Conservation (phyloP, 106 monocot species). For the Dendrobium chrysotoxum region DNA sequence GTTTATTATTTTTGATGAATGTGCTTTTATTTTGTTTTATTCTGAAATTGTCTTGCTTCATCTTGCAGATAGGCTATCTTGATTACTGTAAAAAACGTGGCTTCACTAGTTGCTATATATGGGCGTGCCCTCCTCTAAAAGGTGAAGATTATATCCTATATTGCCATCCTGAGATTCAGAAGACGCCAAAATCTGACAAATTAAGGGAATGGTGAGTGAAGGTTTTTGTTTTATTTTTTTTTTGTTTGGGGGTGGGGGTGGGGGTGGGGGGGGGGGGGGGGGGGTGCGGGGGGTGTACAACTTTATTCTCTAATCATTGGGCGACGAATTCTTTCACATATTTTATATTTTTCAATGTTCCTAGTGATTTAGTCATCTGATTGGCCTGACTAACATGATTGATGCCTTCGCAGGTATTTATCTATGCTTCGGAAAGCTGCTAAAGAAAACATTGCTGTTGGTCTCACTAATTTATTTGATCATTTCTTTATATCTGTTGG, state of each 20-base stretch:
- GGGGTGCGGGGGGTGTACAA: too few species aligned
- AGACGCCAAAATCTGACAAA: conserved; percentile 99
- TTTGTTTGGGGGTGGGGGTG: too few species aligned
- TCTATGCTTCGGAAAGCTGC: conserved; percentile 82
- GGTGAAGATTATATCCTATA: conserved; percentile 99
- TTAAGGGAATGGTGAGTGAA: conserved; percentile 75
- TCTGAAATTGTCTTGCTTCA: conserved; percentile 5
- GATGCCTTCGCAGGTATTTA: conserved; percentile 62
- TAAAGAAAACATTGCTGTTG: conserved; percentile 80
- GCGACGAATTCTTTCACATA: too few species aligned
- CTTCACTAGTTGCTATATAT: conserved; percentile 98
- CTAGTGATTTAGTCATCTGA: not conserved
- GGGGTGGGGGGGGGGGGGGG: too few species aligned
- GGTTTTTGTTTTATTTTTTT: not conserved
- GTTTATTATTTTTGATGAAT: not conserved
- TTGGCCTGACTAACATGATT: conserved; percentile 4
- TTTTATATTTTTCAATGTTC: not conserved
- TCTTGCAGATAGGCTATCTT: conserved; percentile 90
- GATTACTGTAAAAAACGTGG: conserved; percentile 96
- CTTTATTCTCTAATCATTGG: too few species aligned
- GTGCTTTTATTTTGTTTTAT: not conserved
- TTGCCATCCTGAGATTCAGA: conserved; percentile 99
- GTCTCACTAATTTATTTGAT: conserved; percentile 86
- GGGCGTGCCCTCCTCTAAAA: conserved; percentile 98
- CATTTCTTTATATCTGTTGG: conserved; percentile 64